Conservation (phyloP, 148 eudicot genomes). For the Arctostaphylos glauca region DNA sequence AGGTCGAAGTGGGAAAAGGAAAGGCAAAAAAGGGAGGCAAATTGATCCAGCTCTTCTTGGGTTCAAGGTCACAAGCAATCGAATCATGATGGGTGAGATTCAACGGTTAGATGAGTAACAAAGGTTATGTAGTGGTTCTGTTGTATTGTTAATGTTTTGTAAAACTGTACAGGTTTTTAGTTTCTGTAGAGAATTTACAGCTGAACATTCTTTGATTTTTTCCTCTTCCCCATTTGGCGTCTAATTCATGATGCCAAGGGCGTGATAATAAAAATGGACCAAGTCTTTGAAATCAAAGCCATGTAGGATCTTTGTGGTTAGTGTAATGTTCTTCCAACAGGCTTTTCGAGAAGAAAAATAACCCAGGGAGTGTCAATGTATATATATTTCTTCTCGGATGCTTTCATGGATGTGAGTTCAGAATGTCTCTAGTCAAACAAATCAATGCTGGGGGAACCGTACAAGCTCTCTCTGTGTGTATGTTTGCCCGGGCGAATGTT, state of each 20-base stretch:
- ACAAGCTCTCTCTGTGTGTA: no score
- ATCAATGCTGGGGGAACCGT: no score
- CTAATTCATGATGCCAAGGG: neutral
- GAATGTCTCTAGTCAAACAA: neutral
- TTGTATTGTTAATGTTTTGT: conserved; percentile 1
- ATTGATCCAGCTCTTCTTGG: conserved; percentile 90
- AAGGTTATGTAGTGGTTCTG: neutral
- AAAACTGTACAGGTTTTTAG: conserved; percentile 34
- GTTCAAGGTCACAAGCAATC: conserved; percentile 87
- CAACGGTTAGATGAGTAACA: conserved; percentile 67
- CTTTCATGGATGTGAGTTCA: neutral
- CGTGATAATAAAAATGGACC: neutral
- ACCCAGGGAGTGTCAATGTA: no score
- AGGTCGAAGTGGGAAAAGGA: conserved; percentile 67
- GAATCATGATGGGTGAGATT: conserved; percentile 98
- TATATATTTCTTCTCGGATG: neutral
- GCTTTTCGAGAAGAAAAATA: no score
- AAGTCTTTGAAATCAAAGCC: neutral
- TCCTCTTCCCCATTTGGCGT: neutral
- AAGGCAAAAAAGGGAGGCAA: conserved; percentile 87
- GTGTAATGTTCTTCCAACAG: no score
- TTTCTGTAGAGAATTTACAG: conserved; percentile 28
- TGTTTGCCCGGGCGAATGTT: no score
- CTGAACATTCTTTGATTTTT: conserved; percentile 6
- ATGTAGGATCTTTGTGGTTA: neutral